A percentile compares a stretch with the other conserved stretches of the same genome.
These are phyloP conservation scores for Cryptococcus hybrid DNA, from an alignment of 1,284 basidiomycete species.

Conservation along the genomic window DNA sequence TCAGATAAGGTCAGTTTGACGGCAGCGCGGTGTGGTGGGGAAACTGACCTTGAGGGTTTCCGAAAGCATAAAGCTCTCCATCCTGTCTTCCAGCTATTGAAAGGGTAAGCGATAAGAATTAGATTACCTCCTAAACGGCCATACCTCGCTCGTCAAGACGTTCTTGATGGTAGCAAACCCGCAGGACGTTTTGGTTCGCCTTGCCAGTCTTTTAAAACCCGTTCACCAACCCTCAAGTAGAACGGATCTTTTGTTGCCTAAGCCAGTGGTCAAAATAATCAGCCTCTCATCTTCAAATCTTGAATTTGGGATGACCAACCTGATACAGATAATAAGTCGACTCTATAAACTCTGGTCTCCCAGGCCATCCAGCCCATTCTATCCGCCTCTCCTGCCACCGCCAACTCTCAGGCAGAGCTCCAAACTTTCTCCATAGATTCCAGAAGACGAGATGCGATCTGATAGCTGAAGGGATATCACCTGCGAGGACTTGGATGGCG, in stretches of 20 bases:
- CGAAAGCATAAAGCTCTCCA: conserved; percentile 89
- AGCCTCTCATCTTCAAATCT: too few species aligned
- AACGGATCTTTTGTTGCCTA: conserved; percentile 87
- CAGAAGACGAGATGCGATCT: conserved; percentile 81
- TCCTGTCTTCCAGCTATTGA: conserved; percentile 69
- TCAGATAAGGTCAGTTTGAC: not conserved
- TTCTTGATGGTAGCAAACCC: conserved; percentile 79
- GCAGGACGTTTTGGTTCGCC: conserved; percentile 74
- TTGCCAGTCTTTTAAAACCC: conserved; percentile 72
- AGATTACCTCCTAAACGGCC: not conserved
- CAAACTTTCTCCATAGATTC: conserved; percentile 82
- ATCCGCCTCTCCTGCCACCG: conserved; percentile 70
- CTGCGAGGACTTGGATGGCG: conserved; percentile 72
- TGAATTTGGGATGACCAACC: conserved; percentile 52
- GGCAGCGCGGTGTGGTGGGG: not conserved
- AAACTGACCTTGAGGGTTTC: conserved; percentile 77
- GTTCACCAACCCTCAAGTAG: conserved; percentile 86
- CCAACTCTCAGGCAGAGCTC: conserved; percentile 85
- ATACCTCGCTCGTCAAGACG: conserved; percentile 64
- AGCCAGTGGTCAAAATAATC: conserved; percentile 2
- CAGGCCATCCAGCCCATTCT: conserved; percentile 76
- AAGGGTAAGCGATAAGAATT: not conserved
- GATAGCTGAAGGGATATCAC: conserved; percentile 84
- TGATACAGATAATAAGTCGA: conserved; percentile 92
- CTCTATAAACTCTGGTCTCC: conserved; percentile 86